Evolutionary conservation across 768 basidiomycete species (phyloP), one percentile per base, ranked within the genome.

Genomic region (Leucogyrophana mollusca): DNA sequence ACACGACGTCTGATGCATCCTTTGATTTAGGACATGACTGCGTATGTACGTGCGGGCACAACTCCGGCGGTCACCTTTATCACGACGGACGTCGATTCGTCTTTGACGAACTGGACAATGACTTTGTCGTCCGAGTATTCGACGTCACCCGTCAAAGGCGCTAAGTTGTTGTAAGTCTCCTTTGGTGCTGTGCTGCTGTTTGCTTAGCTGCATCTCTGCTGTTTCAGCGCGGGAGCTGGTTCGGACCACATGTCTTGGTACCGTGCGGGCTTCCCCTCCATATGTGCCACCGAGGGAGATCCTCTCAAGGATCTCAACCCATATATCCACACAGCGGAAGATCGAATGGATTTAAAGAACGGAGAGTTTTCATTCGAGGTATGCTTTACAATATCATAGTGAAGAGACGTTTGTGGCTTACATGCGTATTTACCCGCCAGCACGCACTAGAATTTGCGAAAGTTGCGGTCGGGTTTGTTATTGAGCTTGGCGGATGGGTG

Each of bases 371-470:
- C 70, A 10, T 66, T 64, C 55, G 62, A 71, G 53, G 65, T 61
- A 30, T 30, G 27, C 27, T 30, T 30, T 13, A 13, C 13, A 13
- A 7, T 13, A 7, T 30, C 27, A 7, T 30, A 30, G 13, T 30
- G 6, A 7, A 30, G n/a, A n/a, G n/a, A n/a, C n/a, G n/a, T n/a
- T 30, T 13, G 7, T 6, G 23, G 74, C 77, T 34, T 78, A 79
- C 67, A 70, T 71, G 3, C 73, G 71, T 67, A 46, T n/a, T 59
- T 9, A 57, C 55, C 36, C 69, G 64, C 47, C 54, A 60, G 43
- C 78, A 82, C 56, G 77, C 78, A 43, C 62, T 78, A 18, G 77
- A 83, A 59, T 84, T 83, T 55, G 74, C 78, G 20, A 83, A 82
- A 62, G 67, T 84, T 16, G 77, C 70, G 14, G 70, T 82, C 10